Conservation (phyloP, 306 rosid species). For the Lathyrus tuberosus region DNA sequence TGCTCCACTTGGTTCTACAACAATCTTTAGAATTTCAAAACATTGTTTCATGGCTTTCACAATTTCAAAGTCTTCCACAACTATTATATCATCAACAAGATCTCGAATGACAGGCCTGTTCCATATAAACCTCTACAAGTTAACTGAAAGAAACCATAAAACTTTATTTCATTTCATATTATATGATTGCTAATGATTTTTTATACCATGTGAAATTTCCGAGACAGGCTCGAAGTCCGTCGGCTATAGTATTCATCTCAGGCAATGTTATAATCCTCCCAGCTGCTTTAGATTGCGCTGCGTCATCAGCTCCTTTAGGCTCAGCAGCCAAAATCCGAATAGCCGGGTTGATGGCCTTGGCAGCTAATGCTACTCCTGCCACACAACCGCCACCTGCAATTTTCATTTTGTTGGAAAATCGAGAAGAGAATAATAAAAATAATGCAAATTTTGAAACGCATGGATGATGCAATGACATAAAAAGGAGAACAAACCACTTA, state of each 20-base stretch:
- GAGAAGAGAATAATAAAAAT: not conserved
- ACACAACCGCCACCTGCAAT: constrained; percentile 87
- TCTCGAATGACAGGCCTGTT: constrained; percentile 86
- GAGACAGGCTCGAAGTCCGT: constrained; percentile 86
- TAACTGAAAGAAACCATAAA: too few relatives aligned
- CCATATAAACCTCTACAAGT: constrained; percentile 32
- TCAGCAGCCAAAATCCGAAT: constrained; percentile 85
- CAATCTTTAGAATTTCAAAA: constrained; percentile 77
- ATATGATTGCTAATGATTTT: too few relatives aligned
- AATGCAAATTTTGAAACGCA: constrained; percentile 6
- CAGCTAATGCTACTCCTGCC: constrained; percentile 93
- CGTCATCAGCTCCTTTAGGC: constrained; percentile 89
- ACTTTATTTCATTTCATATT: constrained; percentile 27
- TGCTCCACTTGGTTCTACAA: constrained; percentile 91
- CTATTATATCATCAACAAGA: constrained; percentile 76
- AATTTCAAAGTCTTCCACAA: constrained; percentile 79
- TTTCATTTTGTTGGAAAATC: constrained; percentile 36
- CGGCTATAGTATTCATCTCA: constrained; percentile 84
- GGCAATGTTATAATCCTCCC: constrained; percentile 72
- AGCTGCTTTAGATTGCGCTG: constrained; percentile 87
- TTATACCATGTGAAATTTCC: constrained; percentile 82
- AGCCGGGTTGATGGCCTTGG: constrained; percentile 77
- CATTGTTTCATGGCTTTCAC: constrained; percentile 82
- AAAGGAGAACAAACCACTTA: constrained; percentile 79
- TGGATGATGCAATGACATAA: constrained; percentile 7